Base-by-base conservation (phyloP, 805 yeast species). In the Saturnispora serradocipensis region DNA sequence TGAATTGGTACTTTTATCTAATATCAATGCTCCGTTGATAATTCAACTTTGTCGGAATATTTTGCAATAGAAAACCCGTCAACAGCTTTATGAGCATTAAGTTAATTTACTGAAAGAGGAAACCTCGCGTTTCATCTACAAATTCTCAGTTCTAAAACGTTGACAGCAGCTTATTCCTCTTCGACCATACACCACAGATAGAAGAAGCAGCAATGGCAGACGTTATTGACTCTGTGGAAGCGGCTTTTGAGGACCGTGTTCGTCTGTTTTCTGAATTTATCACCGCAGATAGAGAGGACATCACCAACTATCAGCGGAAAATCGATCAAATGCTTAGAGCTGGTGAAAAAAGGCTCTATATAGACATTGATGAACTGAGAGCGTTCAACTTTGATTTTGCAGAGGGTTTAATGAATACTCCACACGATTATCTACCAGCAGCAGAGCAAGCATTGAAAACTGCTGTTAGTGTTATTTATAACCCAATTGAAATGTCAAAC, bases 241-340 rank as follows among this genome's bases (percentile, higher is more conserved):
- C 69, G 38, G 67, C 66, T 9, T 85, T 83, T 63, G 82, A 84
- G 51, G 97, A 90, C 66, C 82, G 97, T 57, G 87, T 86, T 20
- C 81, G 96, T 62, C 75, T 84, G 58, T 91, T 91, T 70, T 89
- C 86, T 58, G 97, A 91, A 60, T 91, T 90, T 63, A 71, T 93
- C 45, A 76, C 73, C 39, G 74, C 81, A 24, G 77, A 77, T 52
- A 74, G 72, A 18, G 74, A 76, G 40, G 68, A 66, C 6, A 44
- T 56, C 22, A 76, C 85, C 0, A 78, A 81, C 56, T 87, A 89
- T 68, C 77, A 81, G 56, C 84, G 80, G 49, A 77, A 76, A 48
- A 84, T 93, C 57, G 79, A 82, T 57, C 74, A 79, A 34, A 83
- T 93, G 86, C 79, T 90, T 46, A 72, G 75, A 56, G 78, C 79